phyloP scores from a whole-genome alignment of 257 asterid genomes.

The Forsythia suspensa region DNA sequence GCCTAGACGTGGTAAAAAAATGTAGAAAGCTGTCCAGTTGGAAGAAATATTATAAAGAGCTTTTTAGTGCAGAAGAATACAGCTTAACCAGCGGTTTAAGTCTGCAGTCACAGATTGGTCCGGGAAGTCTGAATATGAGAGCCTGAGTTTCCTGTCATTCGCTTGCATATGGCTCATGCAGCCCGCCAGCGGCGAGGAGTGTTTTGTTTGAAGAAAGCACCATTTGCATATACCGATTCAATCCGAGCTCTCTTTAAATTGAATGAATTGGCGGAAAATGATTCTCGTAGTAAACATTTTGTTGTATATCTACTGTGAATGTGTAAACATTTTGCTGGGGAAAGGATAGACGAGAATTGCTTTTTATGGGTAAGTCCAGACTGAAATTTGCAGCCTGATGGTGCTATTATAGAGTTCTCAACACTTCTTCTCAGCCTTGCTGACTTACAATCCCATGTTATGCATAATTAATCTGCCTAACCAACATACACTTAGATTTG shows the following conservation, averaged over 20 bases:
- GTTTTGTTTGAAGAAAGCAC: not conserved
- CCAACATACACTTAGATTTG: not conserved
- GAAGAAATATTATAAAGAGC: conserved; percentile 83
- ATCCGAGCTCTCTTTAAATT: too few species aligned
- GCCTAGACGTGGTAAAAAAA: conserved; percentile 66
- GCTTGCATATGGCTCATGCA: not conserved
- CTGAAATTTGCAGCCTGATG: too few species aligned
- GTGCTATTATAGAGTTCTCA: too few species aligned
- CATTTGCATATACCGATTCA: not conserved
- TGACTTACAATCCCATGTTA: not conserved
- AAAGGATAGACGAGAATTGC: not conserved
- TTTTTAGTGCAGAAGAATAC: conserved; percentile 68
- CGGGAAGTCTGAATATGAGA: conserved; percentile 29
- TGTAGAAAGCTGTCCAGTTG: conserved; percentile 74
- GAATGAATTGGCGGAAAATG: not conserved
- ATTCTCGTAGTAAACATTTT: not conserved
- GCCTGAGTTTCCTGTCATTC: not conserved
- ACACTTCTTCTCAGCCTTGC: too few species aligned
- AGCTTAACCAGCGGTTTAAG: conserved; percentile 20
- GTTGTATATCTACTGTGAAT: not conserved
- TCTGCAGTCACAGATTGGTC: conserved; percentile 30
- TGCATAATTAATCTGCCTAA: not conserved
- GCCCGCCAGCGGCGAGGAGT: not conserved
- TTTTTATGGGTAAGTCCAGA: too few species aligned
- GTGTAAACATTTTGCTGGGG: not conserved